Percentiles rank a stretch among this genome's conserved stretches.
Conservation (phyloP, 305 asterid genomes). For the Stenogyne calaminthoides region DNA sequence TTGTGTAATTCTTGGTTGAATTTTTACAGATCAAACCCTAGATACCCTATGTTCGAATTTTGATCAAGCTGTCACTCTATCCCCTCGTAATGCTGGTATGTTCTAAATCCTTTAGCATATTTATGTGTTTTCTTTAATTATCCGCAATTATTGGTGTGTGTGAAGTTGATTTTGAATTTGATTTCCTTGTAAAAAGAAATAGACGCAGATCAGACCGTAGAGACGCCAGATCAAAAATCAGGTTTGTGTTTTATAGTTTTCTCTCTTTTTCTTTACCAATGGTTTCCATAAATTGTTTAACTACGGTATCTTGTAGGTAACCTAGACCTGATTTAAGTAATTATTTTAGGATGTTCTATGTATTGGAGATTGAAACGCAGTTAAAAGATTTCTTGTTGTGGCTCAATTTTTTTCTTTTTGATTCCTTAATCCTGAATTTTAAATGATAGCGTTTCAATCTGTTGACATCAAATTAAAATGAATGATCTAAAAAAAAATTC, state of each 20-base stretch:
- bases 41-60: conserved; percentile 51
- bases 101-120: neutral
- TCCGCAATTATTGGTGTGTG: neutral
- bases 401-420: neutral
- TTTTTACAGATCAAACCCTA: conserved; percentile 57
- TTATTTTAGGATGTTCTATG: neutral
- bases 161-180: conserved; percentile 14
- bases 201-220: conserved; percentile 36
- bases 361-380: neutral
- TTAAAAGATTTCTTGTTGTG: neutral
- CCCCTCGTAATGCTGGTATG: conserved; percentile 35
- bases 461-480: neutral
- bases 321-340: neutral
- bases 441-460: neutral
- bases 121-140: neutral
- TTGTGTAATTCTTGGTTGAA: conserved; percentile 14
- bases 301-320: conserved; percentile 5
- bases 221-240: conserved; percentile 32
- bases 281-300: conserved; percentile 9
- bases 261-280: neutral
- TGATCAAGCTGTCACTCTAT: conserved; percentile 47
- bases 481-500: neutral
- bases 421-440: neutral
- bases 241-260: conserved; percentile 26
- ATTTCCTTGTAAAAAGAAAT: neutral